Evolutionary conservation across 2,329 filamentous ascomycete species (phyloP).

Genomic region (Penicillium expansum): DNA sequence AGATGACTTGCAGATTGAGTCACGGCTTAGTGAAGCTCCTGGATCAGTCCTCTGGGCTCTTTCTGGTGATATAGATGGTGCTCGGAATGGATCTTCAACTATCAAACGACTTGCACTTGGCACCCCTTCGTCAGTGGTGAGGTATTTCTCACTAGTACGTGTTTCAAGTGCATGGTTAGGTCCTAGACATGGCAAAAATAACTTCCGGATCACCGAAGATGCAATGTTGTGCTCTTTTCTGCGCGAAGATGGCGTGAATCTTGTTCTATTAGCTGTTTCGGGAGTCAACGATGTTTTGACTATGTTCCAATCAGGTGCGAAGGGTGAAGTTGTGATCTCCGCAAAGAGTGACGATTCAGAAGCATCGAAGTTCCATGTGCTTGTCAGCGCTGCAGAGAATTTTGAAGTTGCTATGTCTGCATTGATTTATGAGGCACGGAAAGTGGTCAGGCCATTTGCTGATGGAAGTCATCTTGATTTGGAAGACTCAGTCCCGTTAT

Average conservation of each 20-base stretch:
- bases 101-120: constrained; percentile 60
- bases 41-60: constrained; percentile 42
- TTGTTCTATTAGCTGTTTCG: constrained; percentile 76
- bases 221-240: constrained; percentile 77
- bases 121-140: constrained; percentile 60
- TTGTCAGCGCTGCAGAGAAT: constrained; percentile 68
- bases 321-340: constrained; percentile 66
- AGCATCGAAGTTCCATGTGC: constrained; percentile 57
- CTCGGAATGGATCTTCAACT: constrained; percentile 55
- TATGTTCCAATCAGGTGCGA: constrained; percentile 62
- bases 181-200: constrained; percentile 73
- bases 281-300: constrained; percentile 69
- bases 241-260: constrained; percentile 65
- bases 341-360: constrained; percentile 67
- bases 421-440: constrained; percentile 83
- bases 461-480: constrained; percentile 8
- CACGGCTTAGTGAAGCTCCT: constrained; percentile 41
- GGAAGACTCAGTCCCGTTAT: constrained; percentile 26
- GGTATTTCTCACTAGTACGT: constrained; percentile 80
- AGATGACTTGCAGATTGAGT: constrained; percentile 33
- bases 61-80: constrained; percentile 59
- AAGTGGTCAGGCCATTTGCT: constrained; percentile 49
- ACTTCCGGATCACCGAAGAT: constrained; percentile 71
- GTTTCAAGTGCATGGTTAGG: constrained; percentile 82
- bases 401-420: constrained; percentile 76